Conservation (phyloP, 192 early-diverging fungal genomes). For the Coemansia sp. region DNA sequence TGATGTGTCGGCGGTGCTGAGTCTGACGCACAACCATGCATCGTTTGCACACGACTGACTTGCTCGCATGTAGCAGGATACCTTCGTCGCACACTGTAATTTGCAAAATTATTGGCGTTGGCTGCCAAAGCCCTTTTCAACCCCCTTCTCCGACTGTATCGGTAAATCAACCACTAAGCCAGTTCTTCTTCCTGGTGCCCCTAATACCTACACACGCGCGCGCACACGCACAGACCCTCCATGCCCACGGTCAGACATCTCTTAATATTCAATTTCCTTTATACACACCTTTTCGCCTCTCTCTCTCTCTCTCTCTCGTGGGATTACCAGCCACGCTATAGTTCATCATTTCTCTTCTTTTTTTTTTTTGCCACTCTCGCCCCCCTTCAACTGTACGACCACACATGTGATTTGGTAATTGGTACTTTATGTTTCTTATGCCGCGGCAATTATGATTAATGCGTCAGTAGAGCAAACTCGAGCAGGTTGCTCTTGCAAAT, state of each 20-base stretch:
- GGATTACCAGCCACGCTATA: background rate
- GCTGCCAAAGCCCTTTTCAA: background rate
- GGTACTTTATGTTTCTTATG: constrained; percentile 3
- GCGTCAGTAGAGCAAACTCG: background rate
- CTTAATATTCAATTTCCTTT: constrained; percentile 6
- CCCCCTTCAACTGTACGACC: background rate
- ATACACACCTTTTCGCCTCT: background rate
- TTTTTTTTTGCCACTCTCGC: background rate
- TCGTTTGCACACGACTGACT: constrained; percentile 32
- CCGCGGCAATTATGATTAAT: background rate
- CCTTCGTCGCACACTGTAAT: constrained; percentile 1
- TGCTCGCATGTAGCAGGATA: background rate
- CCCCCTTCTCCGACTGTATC: background rate
- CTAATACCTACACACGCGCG: background rate
- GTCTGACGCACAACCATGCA: constrained; percentile 49
- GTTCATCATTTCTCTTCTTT: constrained; percentile 7
- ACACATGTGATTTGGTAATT: constrained; percentile 13
- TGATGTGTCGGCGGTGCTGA: constrained; percentile 80
- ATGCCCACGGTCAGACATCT: background rate
- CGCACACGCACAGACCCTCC: no score
- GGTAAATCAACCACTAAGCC: background rate
- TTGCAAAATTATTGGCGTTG: no score
- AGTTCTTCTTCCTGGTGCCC: background rate
- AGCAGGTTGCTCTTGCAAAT: background rate
- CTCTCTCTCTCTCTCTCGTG: background rate